Base-by-base conservation (phyloP, 768 basidiomycete species). In the Tephrocybe sp. region DNA sequence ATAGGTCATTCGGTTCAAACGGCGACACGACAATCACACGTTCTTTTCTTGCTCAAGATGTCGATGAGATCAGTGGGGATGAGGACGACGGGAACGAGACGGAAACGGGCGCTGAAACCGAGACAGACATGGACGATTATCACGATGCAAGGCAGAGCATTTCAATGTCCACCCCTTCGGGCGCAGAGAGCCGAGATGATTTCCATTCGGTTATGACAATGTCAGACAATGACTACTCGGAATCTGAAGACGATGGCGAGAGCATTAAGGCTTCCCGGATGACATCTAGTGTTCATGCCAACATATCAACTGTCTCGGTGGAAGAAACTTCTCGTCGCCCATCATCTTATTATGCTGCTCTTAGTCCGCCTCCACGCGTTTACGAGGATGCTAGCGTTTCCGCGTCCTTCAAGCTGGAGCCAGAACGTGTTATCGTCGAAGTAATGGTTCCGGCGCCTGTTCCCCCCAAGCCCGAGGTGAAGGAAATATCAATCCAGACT, bases 401-500 rank as follows among this genome's bases (percentile, higher is more conserved):
- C 12, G 71, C 72, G 8, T 66, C 73, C 58, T 63, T 72, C 53
- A 68, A 65, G 44, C 62, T 63, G 26, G 68, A 68, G 17, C 72
- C 72, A 2, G 67, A 69, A 31, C 72, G 70, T 20, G 60, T 74
- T 22, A 51, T 71, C 19, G 59, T 57, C 6, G 51, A 53, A 39
- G 53, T 56, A 26, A 44, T 53, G 34, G 57, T 61, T n/a, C 53
- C 58, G 36, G 66, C 71, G 7, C 64, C 65, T 26, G 58, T 59
- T 7, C 67, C 66, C 16, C 81, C 80, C 10, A 87, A 83, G 63
- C 80, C 83, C 0, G 84, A 89, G 58, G 68, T 80, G 30, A 83
- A 74, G 62, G 90, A 93, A 58, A 87, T 83, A 53, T 87, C 83
- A 3, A 82, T 85, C 31, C 90, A 93, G 70, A 92, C 90, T 1